Evolutionary conservation across 116 monocot genomes (phyloP).

Genomic region (Thalassia testudinum): DNA sequence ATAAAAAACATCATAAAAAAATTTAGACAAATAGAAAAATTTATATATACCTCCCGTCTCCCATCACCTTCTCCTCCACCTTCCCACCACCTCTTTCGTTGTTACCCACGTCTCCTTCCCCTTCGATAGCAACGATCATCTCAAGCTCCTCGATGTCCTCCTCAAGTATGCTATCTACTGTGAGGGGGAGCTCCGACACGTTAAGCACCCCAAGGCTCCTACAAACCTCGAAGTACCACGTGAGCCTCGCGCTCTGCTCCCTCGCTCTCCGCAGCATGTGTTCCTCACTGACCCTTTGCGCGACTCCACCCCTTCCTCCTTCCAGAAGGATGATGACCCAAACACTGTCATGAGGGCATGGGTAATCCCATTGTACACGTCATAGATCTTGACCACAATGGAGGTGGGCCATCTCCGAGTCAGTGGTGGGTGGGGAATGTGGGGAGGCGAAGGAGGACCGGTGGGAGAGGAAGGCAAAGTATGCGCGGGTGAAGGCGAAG

Average conservation of each 20-base stretch:
- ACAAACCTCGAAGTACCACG: conserved; percentile 43
- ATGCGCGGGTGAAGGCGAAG: too few species aligned
- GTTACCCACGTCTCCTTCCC: conserved; percentile 1
- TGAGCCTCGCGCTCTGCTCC: conserved; percentile 36
- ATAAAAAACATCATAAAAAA: too few species aligned
- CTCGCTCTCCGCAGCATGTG: conserved; percentile 31
- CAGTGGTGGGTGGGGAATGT: background rate
- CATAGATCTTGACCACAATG: conserved; percentile 56
- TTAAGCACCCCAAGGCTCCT: conserved; percentile 41
- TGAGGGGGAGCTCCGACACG: conserved; percentile 34
- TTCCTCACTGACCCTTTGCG: conserved; percentile 18
- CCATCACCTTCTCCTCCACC: too few species aligned
- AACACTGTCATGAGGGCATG: conserved; percentile 22
- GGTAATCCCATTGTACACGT: conserved; percentile 56
- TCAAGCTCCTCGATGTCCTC: conserved; percentile 51
- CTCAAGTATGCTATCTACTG: conserved; percentile 42
- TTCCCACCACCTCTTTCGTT: conserved; percentile 1
- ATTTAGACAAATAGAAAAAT: too few species aligned
- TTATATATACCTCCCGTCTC: too few species aligned
- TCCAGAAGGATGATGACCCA: background rate
- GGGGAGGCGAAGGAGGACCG: too few species aligned
- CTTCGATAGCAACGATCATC: conserved; percentile 15
- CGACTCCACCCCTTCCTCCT: background rate
- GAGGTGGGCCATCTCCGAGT: conserved; percentile 15
- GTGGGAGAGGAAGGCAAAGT: too few species aligned